Conservation (phyloP, 1,284 basidiomycete genomes). For the Pseudozyma thailandica region DNA sequence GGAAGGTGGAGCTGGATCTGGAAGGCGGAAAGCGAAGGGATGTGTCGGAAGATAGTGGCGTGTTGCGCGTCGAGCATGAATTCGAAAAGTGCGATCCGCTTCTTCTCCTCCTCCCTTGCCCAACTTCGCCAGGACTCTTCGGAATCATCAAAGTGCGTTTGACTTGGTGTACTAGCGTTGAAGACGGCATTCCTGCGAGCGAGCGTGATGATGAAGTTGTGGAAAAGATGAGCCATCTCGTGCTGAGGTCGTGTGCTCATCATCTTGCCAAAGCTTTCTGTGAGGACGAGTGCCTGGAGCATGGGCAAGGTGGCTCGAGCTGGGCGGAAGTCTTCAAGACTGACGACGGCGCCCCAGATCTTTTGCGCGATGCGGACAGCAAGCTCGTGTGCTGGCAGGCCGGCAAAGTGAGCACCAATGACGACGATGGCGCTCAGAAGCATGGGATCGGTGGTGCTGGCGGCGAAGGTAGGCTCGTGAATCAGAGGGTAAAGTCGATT, state of each 20-base stretch:
- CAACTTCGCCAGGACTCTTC: conserved; percentile 55
- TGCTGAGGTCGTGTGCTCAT: conserved; percentile 58
- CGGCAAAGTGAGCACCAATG: conserved; percentile 56
- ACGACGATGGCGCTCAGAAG: conserved; percentile 56
- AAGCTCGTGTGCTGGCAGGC: conserved; percentile 49
- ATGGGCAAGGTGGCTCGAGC: conserved; percentile 54
- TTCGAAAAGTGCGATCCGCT: conserved; percentile 50
- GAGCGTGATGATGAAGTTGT: conserved; percentile 57
- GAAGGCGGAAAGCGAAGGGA: conserved; percentile 52
- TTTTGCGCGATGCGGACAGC: conserved; percentile 54
- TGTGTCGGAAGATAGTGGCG: conserved; percentile 56
- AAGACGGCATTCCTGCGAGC: conserved; percentile 59
- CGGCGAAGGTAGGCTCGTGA: conserved; percentile 54
- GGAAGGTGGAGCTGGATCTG: conserved; percentile 55
- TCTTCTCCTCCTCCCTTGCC: conserved; percentile 59
- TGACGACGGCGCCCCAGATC: conserved; percentile 56
- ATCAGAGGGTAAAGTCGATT: conserved; percentile 55
- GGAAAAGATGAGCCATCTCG: conserved; percentile 61
- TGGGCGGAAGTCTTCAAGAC: conserved; percentile 57
- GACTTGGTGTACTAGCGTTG: conserved; percentile 31
- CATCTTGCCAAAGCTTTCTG: conserved; percentile 55
- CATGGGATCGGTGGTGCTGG: conserved; percentile 53
- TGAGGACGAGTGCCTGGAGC: conserved; percentile 57
- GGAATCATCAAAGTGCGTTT: conserved; percentile 32
- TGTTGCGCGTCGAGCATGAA: conserved; percentile 58